These are phyloP conservation scores for Phytopythium sindhum DNA, from an alignment of 352 stramenopile genomes.

Conservation along the genomic window DNA sequence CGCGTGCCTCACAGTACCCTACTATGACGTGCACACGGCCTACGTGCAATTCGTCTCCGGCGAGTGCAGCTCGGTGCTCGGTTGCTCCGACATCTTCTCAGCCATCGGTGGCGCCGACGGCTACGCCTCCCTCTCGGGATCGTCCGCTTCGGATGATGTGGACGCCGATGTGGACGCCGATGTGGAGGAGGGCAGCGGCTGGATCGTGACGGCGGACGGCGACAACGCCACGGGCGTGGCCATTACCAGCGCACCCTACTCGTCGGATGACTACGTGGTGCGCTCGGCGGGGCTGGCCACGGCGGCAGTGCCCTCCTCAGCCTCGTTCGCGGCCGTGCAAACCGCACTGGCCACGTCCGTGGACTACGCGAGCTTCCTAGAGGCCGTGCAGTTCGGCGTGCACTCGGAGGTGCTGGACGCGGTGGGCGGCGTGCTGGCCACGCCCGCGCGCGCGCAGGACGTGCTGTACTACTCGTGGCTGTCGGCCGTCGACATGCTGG, in stretches of 20 bases:
- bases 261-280: slow-evolving; percentile 48
- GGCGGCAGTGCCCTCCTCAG: slow-evolving; percentile 34
- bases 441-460: slow-evolving; percentile 45
- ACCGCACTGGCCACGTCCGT: slow-evolving; percentile 40
- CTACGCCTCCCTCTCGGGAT: background rate
- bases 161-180: background rate
- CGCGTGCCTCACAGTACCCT: slow-evolving; percentile 68
- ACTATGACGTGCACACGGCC: slow-evolving; percentile 73
- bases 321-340: slow-evolving; percentile 52
- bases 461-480: slow-evolving; percentile 75
- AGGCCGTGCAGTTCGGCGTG: slow-evolving; percentile 54
- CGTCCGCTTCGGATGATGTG: background rate
- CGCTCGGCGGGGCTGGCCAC: slow-evolving; percentile 39
- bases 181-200: background rate
- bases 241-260: slow-evolving; percentile 30
- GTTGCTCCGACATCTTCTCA: slow-evolving; percentile 59
- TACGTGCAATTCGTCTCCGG: slow-evolving; percentile 45
- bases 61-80: slow-evolving; percentile 54
- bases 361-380: slow-evolving; percentile 57
- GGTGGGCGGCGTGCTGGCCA: slow-evolving; percentile 50
- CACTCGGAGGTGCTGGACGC: slow-evolving; percentile 63
- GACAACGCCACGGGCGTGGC: slow-evolving; percentile 27
- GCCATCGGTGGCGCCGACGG: slow-evolving; percentile 36
- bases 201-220: slow-evolving; percentile 22
- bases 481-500: slow-evolving; percentile 61